Base-by-base conservation (phyloP, 2,329 filamentous ascomycete genomes). In the Neoascochyta sp. region DNA sequence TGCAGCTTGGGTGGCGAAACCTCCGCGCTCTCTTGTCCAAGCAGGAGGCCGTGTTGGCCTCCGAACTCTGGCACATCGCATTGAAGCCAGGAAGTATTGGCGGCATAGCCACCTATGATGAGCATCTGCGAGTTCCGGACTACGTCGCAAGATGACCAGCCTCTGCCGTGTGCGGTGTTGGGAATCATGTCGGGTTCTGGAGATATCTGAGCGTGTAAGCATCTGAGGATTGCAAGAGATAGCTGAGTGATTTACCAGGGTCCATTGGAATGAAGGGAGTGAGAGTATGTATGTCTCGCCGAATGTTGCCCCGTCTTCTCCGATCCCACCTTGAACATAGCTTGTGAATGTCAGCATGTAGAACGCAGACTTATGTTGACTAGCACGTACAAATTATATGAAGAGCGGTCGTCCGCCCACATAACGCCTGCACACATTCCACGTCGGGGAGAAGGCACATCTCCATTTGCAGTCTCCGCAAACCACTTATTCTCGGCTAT, bases 191-290 rank as follows among this genome's bases (percentile, higher is more conserved):
- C 55, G n/a, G 68, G 69, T 27, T 67, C 10, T 10, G 39, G 32
- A 11, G 22, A 38, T 17, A 27, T 9, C 37, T 36, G 16, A 4
- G 9, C 4, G 1, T 9, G 16, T 32, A 3, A 70, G 48, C 69
- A 16, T 14, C 9, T 26, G 16, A 8, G 4, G 3, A 19, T 21
- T 7, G 9, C 20, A 7, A n/a, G 16, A 12, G 4, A 14, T 13
- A 21, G 4, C 9, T 10, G n/a, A n/a, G n/a, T 14, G 7, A 37
- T 35, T 28, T 11, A 43, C 64, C 39, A 71, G 71, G 35, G 76
- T 72, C 76, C 76, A 81, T 4, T 65, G 70, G 50, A 81, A 81
- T 4, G 72, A 70, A 1, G 77, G 78, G 7, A 81, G 60, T 5
- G 70, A 69, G 9, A 81, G 64, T 27, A 80, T 71, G 45, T 76